Evolutionary conservation across 129 eudicot genomes (phyloP), one percentile per base, ranked within the genome.

Genomic region (Apium graveolens): DNA sequence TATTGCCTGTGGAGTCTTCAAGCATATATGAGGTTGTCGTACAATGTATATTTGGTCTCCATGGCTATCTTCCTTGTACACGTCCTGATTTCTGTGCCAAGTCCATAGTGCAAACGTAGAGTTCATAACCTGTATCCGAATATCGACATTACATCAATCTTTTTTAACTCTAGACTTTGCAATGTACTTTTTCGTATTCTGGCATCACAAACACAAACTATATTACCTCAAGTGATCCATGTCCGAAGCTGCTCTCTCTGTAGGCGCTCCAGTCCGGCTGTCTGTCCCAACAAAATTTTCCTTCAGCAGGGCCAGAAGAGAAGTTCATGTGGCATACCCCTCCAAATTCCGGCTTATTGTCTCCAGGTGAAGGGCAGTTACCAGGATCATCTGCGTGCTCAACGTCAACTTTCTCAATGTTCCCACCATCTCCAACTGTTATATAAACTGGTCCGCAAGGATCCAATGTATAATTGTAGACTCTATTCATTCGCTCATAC

Each of bases 241-340:
- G 98, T 39, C 97, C 98, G 70, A 93, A 93, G 88, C 98, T 93
- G 86, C 96, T 93, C 82, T 93, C 98, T 78, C 98, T 88, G 75
- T 79, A 93, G 4, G 98, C 98, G 60, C 98, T 93, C 97, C 96
- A 93, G 60, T 91, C 98, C 9, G 98, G 98, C 77, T 91, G 98
- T 73, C 80, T 85, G 46, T 88, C 86, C 98, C 97, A 93, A 78
- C 98, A 93, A 83, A 91, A 93, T 74, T 88, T 88, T 20, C 96
- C 98, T 82, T 91, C 85, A 39, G 96, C 98, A 10, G 98, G 96
- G 21, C 98, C 98, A 41, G 81, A 86, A 11, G 97, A 49, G 83
- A 93, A 91, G 65, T 88, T 93, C 79, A 62, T 68, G 80, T 85
- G 97, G 79, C 97, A 93, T 20, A 89, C 89, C 14, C 89, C 88